Conservation (phyloP, 306 rosid genomes). For the Argentina anserina region DNA sequence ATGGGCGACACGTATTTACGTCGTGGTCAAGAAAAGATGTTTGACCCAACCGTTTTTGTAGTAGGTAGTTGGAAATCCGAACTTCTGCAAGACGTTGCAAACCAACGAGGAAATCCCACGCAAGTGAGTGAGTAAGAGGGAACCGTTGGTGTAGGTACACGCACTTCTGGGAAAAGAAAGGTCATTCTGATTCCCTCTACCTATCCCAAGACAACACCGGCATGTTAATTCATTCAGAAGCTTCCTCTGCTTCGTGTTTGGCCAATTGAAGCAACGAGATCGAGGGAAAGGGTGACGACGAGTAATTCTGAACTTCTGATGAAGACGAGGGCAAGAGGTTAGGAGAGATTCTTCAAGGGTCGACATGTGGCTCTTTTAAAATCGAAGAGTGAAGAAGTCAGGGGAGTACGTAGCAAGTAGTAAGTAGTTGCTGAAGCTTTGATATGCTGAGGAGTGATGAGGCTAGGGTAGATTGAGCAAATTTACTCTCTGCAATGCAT, state of each 20-base stretch:
- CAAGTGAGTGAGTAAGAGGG: not conserved
- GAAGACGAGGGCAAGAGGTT: not conserved
- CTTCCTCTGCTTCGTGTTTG: too few relatives aligned
- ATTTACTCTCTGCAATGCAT: too few relatives aligned
- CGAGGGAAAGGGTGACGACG: not conserved
- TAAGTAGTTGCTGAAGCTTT: too few relatives aligned
- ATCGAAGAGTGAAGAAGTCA: too few relatives aligned
- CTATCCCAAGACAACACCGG: not conserved
- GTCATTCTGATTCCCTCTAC: not conserved
- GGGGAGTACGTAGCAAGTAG: too few relatives aligned
- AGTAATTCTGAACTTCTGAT: not conserved
- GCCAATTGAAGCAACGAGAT: not conserved
- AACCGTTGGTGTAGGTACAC: not conserved
- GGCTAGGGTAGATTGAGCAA: too few relatives aligned
- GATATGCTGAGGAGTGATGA: too few relatives aligned
- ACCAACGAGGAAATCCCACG: not conserved
- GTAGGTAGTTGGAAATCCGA: not conserved
- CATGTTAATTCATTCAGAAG: too few relatives aligned
- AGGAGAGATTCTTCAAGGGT: too few relatives aligned
- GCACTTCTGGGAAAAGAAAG: not conserved
- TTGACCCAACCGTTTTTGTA: not conserved
- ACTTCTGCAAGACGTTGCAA: not conserved
- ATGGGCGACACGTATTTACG: not conserved
- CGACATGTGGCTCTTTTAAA: too few relatives aligned
- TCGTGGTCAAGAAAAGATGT: not conserved